Percentiles rank a stretch among this genome's conserved stretches.
Conservation (phyloP, 305 asterid genomes). For the Ilex paraguariensis region DNA sequence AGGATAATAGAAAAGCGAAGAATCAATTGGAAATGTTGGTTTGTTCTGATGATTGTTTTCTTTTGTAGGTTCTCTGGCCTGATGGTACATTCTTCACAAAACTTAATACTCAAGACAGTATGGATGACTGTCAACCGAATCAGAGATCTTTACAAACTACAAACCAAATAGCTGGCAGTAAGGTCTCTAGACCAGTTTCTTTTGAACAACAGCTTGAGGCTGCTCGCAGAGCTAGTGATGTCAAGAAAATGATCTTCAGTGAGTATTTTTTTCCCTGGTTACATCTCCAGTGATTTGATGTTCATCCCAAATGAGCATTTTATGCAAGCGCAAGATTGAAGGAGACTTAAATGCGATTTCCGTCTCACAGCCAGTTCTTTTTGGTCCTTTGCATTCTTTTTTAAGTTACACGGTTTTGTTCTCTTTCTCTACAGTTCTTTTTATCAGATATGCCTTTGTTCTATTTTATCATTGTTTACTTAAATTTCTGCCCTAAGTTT, state of each 20-base stretch:
- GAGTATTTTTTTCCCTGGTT: constrained; percentile 30
- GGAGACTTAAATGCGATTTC: not conserved
- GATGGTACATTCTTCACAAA: constrained; percentile 72
- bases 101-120: constrained; percentile 38
- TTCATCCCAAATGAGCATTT: no score
- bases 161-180: constrained; percentile 40
- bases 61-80: constrained; percentile 87
- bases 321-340: not conserved
- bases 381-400: not conserved
- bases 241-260: constrained; percentile 81
- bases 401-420: not conserved
- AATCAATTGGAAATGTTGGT: no score
- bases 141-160: constrained; percentile 33
- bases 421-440: not conserved
- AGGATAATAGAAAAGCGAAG: no score
- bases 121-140: constrained; percentile 31
- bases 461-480: no score
- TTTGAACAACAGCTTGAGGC: constrained; percentile 97
- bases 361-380: not conserved
- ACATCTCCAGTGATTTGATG: not conserved
- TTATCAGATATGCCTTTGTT: no score
- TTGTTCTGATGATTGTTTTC: constrained; percentile 15
- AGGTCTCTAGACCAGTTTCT: constrained; percentile 51
- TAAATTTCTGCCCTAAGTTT: no score
- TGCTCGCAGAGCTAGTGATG: constrained; percentile 88